phyloP scores from a whole-genome alignment of 495 filamentous ascomycete species.

The Neurospora sp. region DNA sequence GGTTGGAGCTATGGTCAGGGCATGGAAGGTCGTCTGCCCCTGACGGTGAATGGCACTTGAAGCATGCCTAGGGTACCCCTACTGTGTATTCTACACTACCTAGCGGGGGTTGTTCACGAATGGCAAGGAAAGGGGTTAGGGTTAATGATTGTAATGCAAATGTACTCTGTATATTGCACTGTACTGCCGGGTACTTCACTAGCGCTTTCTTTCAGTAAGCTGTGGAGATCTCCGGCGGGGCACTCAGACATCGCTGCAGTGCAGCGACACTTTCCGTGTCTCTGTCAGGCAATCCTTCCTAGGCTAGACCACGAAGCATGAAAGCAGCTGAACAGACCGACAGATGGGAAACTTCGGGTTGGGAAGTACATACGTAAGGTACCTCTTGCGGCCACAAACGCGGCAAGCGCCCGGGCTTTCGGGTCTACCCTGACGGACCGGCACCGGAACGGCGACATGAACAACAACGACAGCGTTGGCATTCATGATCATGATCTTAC shows the following conservation, averaged over 20 bases:
- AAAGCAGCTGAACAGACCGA: background rate
- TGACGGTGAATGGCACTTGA: background rate
- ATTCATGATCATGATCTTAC: background rate
- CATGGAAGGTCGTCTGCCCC: background rate
- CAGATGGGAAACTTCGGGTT: background rate
- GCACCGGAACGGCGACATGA: background rate
- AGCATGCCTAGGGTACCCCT: background rate
- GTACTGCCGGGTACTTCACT: background rate
- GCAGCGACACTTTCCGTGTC: background rate
- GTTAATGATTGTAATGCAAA: background rate
- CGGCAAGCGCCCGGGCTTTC: background rate
- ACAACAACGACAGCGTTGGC: background rate
- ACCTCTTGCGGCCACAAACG: background rate
- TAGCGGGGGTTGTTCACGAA: background rate
- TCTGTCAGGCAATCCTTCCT: background rate
- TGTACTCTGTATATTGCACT: background rate
- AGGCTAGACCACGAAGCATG: background rate
- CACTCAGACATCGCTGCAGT: background rate
- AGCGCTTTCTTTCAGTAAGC: background rate
- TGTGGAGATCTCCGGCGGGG: background rate
- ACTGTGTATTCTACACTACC: background rate
- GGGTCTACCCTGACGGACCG: background rate
- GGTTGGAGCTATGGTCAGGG: background rate
- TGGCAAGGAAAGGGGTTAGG: background rate
- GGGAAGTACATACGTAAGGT: background rate